Evolutionary conservation across 495 filamentous ascomycete genomes (phyloP).

Genomic region (Aspergillus panamensis): DNA sequence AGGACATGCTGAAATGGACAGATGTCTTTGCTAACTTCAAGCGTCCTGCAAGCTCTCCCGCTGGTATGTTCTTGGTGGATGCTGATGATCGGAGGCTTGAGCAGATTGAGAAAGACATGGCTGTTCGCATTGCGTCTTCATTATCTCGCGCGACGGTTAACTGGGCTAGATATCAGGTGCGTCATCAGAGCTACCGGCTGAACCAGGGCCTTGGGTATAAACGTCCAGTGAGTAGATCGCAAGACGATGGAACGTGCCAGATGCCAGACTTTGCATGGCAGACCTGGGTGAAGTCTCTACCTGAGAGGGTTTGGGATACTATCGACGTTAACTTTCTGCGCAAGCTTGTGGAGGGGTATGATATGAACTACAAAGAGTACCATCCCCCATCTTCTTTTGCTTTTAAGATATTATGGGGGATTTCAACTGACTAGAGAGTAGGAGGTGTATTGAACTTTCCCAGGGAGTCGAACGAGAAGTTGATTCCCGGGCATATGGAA

Average conservation of each 20-base stretch:
- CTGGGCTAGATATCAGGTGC: conserved; percentile 57
- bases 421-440: conserved; percentile 18
- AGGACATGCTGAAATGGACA: conserved; percentile 31
- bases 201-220: conserved; percentile 45
- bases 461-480: conserved; percentile 68
- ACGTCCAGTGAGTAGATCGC: conserved; percentile 56
- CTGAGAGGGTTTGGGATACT: conserved; percentile 62
- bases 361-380: conserved; percentile 63
- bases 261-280: conserved; percentile 56
- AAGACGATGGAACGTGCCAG: conserved; percentile 45
- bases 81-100: conserved; percentile 56
- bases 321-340: conserved; percentile 61
- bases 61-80: conserved; percentile 58
- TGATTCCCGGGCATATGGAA: conserved; percentile 50
- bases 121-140: conserved; percentile 18
- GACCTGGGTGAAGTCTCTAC: conserved; percentile 43
- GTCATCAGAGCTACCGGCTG: conserved; percentile 52
- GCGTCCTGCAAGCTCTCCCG: conserved; percentile 59
- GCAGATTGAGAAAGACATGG: conserved; percentile 42
- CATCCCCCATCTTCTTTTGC: conserved; percentile 8
- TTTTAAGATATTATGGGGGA: neutral
- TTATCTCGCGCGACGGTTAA: conserved; percentile 25
- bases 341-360: conserved; percentile 43
- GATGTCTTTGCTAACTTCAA: conserved; percentile 42
- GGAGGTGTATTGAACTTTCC: conserved; percentile 62